Evolutionary conservation across 768 basidiomycete genomes (phyloP).

Genomic region (Boletus sensibilis): DNA sequence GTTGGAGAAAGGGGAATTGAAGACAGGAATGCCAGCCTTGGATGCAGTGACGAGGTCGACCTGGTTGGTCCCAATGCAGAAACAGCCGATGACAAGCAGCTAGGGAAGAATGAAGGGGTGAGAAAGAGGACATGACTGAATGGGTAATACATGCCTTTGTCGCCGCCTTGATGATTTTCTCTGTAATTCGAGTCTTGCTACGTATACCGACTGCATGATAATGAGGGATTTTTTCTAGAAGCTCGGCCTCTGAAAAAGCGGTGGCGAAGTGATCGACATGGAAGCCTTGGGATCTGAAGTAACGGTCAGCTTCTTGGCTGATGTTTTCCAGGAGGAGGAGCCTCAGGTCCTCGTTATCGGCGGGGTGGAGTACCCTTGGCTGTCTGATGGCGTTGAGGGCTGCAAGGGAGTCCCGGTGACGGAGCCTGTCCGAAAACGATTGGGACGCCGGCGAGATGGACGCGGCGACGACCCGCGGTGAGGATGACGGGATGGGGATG

Average conservation of each 20-base stretch:
- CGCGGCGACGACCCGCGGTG: constrained; percentile 40
- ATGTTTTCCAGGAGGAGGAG: constrained; percentile 94
- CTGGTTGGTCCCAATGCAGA: constrained; percentile 99
- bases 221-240: constrained; percentile 72
- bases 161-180: constrained; percentile 82
- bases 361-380: constrained; percentile 74
- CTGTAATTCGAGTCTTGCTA: constrained; percentile 96
- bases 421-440: constrained; percentile 48
- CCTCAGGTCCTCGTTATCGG: constrained; percentile 76
- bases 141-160: constrained; percentile 57
- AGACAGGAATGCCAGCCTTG: constrained; percentile 90
- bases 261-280: constrained; percentile 86
- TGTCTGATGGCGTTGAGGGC: constrained; percentile 43
- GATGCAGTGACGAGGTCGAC: constrained; percentile 86
- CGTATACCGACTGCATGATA: constrained; percentile 97
- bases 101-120: constrained; percentile 31
- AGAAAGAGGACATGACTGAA: not conserved
- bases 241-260: constrained; percentile 91
- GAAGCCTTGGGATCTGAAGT: constrained; percentile 82
- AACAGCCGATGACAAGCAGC: constrained; percentile 96
- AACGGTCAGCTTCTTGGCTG: constrained; percentile 81
- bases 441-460: constrained; percentile 52
- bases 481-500: constrained; percentile 41
- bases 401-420: constrained; percentile 34
- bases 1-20: constrained; percentile 99